phyloP scores from a whole-genome alignment of 352 stramenopile species.

The Halophytophthora batemanensis region DNA sequence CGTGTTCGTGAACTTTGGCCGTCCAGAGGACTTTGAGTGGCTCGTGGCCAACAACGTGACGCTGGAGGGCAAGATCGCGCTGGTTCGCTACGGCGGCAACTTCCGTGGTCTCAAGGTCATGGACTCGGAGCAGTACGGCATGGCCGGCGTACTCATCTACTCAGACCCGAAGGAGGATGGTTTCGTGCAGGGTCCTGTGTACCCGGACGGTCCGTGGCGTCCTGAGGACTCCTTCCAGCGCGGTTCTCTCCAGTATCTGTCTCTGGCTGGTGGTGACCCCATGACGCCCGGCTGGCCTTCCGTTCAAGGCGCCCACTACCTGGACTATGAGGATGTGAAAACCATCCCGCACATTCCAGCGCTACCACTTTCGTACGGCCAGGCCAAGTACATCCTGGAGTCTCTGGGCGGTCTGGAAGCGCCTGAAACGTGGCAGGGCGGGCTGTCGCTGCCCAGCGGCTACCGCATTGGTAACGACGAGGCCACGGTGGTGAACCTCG shows the following conservation, averaged over 20 bases:
- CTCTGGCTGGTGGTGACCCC: constrained; percentile 61
- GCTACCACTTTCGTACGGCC: constrained; percentile 60
- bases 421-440: constrained; percentile 45
- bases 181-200: constrained; percentile 51
- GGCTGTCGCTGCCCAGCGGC: constrained; percentile 34
- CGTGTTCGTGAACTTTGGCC: constrained; percentile 86
- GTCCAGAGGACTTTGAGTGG: constrained; percentile 64
- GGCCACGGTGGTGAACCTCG: constrained; percentile 29
- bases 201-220: constrained; percentile 76
- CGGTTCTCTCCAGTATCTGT: constrained; percentile 72
- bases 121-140: constrained; percentile 63
- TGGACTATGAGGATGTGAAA: constrained; percentile 27
- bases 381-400: constrained; percentile 54
- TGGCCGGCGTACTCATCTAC: constrained; percentile 80
- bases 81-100: constrained; percentile 67
- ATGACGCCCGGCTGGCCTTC: constrained; percentile 36
- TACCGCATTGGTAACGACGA: constrained; percentile 62
- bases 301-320: constrained; percentile 31
- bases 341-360: constrained; percentile 59
- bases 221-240: constrained; percentile 72
- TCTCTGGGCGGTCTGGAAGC: constrained; percentile 46
- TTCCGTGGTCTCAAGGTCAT: constrained; percentile 66
- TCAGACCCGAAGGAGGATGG: constrained; percentile 85
- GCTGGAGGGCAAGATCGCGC: constrained; percentile 64
- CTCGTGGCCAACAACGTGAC: constrained; percentile 51